A percentile compares a stretch with the other conserved stretches of the same genome.
phyloP scores from a whole-genome alignment of 805 yeast genomes.

The Brettanomyces anomalus region DNA sequence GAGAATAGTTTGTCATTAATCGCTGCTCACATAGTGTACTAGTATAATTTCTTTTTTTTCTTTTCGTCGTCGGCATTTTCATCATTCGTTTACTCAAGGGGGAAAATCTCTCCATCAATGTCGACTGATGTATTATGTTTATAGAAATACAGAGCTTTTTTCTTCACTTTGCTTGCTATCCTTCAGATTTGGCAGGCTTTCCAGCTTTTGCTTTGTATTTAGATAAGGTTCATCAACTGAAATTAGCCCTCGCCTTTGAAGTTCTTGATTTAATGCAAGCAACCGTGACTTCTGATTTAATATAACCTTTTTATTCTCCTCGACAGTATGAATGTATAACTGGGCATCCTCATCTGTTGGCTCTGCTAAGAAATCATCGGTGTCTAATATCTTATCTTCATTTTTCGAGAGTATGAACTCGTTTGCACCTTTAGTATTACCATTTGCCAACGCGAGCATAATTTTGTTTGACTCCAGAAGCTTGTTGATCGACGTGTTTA shows the following conservation, averaged over 20 bases:
- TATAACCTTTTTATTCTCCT: slow-evolving; percentile 49
- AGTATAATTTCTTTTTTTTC: too few species aligned
- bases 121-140: too few species aligned
- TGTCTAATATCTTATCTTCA: slow-evolving; percentile 24
- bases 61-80: too few species aligned
- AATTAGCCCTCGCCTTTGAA: slow-evolving; percentile 31
- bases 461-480: slow-evolving; percentile 43
- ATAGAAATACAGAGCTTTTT: neutral
- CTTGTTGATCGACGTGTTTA: slow-evolving; percentile 36
- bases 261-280: slow-evolving; percentile 36
- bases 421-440: slow-evolving; percentile 12
- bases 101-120: too few species aligned
- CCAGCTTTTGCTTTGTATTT: neutral
- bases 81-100: too few species aligned
- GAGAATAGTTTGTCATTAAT: too few species aligned
- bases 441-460: slow-evolving; percentile 34
- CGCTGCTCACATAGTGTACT: too few species aligned
- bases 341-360: slow-evolving; percentile 31
- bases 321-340: slow-evolving; percentile 44
- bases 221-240: neutral
- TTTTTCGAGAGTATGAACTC: slow-evolving; percentile 18
- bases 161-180: neutral
- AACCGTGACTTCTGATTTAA: slow-evolving; percentile 40
- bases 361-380: slow-evolving; percentile 21
- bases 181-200: neutral